These are phyloP conservation scores for Canariomyces notabilis DNA, from an alignment of 2,329 filamentous ascomycete species.

Conservation along the genomic window DNA sequence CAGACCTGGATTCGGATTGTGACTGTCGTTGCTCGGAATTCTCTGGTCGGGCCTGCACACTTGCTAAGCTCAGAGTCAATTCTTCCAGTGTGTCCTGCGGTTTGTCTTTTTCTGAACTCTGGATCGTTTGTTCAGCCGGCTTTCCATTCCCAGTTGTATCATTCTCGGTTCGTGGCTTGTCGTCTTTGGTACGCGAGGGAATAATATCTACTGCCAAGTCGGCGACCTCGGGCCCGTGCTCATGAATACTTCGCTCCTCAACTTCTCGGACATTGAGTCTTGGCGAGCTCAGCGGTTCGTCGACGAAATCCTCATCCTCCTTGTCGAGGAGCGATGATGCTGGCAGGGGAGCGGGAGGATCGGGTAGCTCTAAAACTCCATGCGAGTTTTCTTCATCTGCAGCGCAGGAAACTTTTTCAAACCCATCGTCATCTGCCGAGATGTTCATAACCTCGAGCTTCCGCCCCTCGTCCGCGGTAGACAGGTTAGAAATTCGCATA, in stretches of 20 bases:
- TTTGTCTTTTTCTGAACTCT: too few species aligned
- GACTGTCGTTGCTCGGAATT: neutral
- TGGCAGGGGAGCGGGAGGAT: constrained; percentile 24
- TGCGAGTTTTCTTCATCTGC: constrained; percentile 70
- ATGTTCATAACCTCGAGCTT: constrained; percentile 73
- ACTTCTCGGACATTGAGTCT: constrained; percentile 53
- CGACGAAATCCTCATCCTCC: constrained; percentile 70
- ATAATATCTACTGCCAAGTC: constrained; percentile 52
- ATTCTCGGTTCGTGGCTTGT: constrained; percentile 6
- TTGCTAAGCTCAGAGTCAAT: neutral
- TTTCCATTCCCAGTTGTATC: neutral
- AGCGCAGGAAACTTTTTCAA: constrained; percentile 75
- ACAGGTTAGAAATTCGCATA: constrained; percentile 49
- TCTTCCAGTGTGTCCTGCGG: too few species aligned
- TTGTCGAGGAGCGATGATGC: constrained; percentile 46
- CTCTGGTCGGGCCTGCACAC: neutral
- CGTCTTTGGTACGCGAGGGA: constrained; percentile 52
- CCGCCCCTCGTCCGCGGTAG: constrained; percentile 59
- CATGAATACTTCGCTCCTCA: constrained; percentile 42
- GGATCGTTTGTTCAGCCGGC: neutral
- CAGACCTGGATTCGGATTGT: neutral
- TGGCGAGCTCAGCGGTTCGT: constrained; percentile 69
- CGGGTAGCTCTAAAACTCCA: constrained; percentile 54
- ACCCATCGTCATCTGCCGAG: constrained; percentile 76
- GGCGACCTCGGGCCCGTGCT: constrained; percentile 50